Conservation (phyloP, 2,329 filamentous ascomycete species). For the Geosmithia morbida region DNA sequence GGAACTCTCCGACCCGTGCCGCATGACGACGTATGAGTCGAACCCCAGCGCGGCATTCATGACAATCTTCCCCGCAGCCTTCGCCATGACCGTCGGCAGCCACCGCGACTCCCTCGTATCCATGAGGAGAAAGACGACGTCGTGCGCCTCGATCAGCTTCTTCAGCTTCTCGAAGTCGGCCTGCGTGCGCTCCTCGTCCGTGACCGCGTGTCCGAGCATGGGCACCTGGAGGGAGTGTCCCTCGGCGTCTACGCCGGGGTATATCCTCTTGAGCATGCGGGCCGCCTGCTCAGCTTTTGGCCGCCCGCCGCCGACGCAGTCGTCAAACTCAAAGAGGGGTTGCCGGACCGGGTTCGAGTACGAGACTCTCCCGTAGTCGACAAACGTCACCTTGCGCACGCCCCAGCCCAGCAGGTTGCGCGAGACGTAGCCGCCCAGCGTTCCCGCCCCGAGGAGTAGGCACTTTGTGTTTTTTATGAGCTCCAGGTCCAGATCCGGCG, state of each 20-base stretch:
- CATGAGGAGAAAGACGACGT: slow-evolving; percentile 93
- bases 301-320: slow-evolving; percentile 74
- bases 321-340: slow-evolving; percentile 78
- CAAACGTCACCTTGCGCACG: slow-evolving; percentile 85
- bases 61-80: slow-evolving; percentile 83
- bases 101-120: slow-evolving; percentile 89
- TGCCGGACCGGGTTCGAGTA: slow-evolving; percentile 96
- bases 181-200: slow-evolving; percentile 53
- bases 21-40: slow-evolving; percentile 94
- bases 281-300: slow-evolving; percentile 74
- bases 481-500: slow-evolving; percentile 75
- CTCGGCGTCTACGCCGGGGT: slow-evolving; percentile 71
- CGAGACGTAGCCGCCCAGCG: slow-evolving; percentile 85
- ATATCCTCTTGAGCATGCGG: slow-evolving; percentile 68
- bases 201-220: slow-evolving; percentile 87
- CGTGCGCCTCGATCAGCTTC: slow-evolving; percentile 66
- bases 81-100: slow-evolving; percentile 93
- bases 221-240: slow-evolving; percentile 79
- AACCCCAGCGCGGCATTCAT: slow-evolving; percentile 95
- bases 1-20: slow-evolving; percentile 59
- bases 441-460: slow-evolving; percentile 81
- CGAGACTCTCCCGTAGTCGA: slow-evolving; percentile 86
- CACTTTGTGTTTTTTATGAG: slow-evolving; percentile 82
- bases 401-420: slow-evolving; percentile 92
- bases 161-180: slow-evolving; percentile 64